A percentile compares a stretch with the other conserved stretches of the same genome.
Evolutionary conservation across 306 rosid genomes (phyloP).

Genomic region (Cucurbita maxima): DNA sequence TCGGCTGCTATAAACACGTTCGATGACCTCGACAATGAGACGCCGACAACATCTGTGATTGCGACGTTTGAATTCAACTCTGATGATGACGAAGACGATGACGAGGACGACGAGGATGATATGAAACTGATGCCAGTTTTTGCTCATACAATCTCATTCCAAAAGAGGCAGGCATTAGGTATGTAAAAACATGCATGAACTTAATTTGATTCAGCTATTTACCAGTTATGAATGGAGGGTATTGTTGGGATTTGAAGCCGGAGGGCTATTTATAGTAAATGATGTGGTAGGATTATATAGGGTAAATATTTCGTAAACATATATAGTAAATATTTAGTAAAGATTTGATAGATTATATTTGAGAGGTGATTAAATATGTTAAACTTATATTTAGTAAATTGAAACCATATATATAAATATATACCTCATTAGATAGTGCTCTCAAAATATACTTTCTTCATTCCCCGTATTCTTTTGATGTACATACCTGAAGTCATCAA

Average conservation of each 20-base stretch:
- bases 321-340: too few species aligned
- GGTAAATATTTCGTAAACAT: too few species aligned
- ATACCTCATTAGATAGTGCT: too few species aligned
- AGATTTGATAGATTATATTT: too few species aligned
- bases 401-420: too few species aligned
- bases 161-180: constrained; percentile 89
- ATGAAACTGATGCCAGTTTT: constrained; percentile 47
- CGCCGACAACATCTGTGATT: constrained; percentile 28
- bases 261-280: too few species aligned
- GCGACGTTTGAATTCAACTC: constrained; percentile 14
- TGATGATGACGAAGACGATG: constrained; percentile 56
- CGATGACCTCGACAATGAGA: constrained; percentile 43
- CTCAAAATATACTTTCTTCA: too few species aligned
- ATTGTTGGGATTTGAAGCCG: too few species aligned
- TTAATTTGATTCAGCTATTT: neutral
- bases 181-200: neutral
- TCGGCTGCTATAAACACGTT: constrained; percentile 63
- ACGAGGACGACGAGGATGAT: constrained; percentile 46
- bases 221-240: neutral
- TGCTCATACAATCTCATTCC: constrained; percentile 58
- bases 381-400: too few species aligned
- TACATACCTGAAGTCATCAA: too few species aligned
- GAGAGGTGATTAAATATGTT: too few species aligned
- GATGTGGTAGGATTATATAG: rapidly evolving
- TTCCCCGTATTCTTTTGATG: too few species aligned